phyloP scores from a whole-genome alignment of 2,329 filamentous ascomycete species.

The Xylariaceae sp. region DNA sequence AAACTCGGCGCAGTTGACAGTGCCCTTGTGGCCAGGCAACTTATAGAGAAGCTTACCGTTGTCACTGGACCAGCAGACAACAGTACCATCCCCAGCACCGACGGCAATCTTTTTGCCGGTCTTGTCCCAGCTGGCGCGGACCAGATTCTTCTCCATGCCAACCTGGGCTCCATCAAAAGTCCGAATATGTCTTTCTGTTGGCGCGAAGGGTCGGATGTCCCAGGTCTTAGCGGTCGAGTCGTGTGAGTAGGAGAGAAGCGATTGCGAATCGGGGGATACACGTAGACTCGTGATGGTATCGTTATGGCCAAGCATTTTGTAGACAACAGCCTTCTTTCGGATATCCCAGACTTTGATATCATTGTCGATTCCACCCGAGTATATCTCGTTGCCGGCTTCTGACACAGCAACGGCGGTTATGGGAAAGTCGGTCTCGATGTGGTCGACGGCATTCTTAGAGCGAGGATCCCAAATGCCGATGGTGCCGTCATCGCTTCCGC shows the following conservation, averaged over 20 bases:
- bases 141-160: slow-evolving; percentile 86
- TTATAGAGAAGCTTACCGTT: slow-evolving; percentile 92
- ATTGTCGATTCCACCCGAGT: slow-evolving; percentile 92
- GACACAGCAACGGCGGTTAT: slow-evolving; percentile 89
- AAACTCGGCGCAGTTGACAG: slow-evolving; percentile 92
- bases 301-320: slow-evolving; percentile 82
- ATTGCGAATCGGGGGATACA: slow-evolving; percentile 90
- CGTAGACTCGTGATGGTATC: slow-evolving; percentile 89
- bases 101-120: slow-evolving; percentile 83
- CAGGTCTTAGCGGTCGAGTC: slow-evolving; percentile 92
- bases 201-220: slow-evolving; percentile 94
- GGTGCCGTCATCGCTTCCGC: slow-evolving; percentile 87
- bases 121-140: slow-evolving; percentile 84
- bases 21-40: slow-evolving; percentile 89
- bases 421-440: slow-evolving; percentile 86
- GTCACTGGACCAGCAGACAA: slow-evolving; percentile 84
- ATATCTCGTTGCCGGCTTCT: slow-evolving; percentile 92
- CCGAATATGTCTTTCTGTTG: slow-evolving; percentile 75
- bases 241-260: slow-evolving; percentile 85
- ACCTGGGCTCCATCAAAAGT: slow-evolving; percentile 89
- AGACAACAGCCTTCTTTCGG: slow-evolving; percentile 82
- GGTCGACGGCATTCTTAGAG: slow-evolving; percentile 81
- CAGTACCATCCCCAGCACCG: slow-evolving; percentile 85
- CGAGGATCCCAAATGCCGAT: slow-evolving; percentile 96
- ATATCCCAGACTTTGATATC: slow-evolving; percentile 97